A percentile compares a stretch with the other conserved stretches of the same genome.
phyloP scores from a whole-genome alignment of 441 rosid species.

The Gossypium trilobum region DNA sequence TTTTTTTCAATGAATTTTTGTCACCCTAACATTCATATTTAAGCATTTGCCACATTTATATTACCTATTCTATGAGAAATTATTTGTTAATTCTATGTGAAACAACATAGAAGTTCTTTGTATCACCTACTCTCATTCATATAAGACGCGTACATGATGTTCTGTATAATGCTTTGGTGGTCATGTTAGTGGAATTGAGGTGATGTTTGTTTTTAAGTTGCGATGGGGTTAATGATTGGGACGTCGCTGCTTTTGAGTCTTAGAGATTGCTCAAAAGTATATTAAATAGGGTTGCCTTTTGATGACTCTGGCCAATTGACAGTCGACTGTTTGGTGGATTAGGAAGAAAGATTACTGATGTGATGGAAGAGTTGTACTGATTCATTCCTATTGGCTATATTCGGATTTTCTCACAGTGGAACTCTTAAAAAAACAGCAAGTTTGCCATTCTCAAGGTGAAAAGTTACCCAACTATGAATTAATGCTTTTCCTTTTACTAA shows the following conservation, averaged over 20 bases:
- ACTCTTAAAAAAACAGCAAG: neutral
- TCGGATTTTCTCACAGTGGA: neutral
- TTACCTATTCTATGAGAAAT: neutral
- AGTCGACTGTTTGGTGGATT: neutral
- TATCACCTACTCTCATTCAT: neutral
- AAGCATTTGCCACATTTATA: neutral
- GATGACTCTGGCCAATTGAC: neutral
- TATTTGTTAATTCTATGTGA: neutral
- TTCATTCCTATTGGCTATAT: neutral
- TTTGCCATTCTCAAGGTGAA: neutral
- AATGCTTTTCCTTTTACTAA: neutral
- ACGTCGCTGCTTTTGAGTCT: neutral
- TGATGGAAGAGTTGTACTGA: neutral
- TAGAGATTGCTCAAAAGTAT: neutral
- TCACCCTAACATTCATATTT: neutral
- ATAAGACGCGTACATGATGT: neutral
- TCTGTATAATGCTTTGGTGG: constrained; percentile 5
- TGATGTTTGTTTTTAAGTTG: neutral
- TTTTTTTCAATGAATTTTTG: neutral
- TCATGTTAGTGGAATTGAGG: neutral
- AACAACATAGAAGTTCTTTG: neutral
- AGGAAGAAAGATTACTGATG: neutral
- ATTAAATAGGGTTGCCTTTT: neutral
- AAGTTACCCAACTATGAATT: neutral
- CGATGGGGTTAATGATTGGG: neutral